Percentiles rank a stretch among this genome's conserved stretches.
phyloP scores from a whole-genome alignment of 371 early-diverging fungal species.

The Saksenaea vasiformis region DNA sequence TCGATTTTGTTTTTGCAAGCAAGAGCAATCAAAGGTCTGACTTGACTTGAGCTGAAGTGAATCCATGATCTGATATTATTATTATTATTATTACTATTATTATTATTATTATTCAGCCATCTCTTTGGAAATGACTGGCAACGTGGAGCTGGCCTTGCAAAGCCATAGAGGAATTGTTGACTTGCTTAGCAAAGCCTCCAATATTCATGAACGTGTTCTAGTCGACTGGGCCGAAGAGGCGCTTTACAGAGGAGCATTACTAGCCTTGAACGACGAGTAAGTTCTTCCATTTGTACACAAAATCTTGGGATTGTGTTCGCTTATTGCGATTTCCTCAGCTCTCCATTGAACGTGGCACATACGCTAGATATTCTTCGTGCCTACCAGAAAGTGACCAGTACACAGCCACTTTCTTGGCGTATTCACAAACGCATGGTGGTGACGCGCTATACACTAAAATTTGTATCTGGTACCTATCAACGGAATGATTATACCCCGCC shows the following conservation, averaged over 20 bases:
- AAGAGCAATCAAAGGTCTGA: slow-evolving; percentile 53
- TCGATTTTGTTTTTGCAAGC: slow-evolving; percentile 54
- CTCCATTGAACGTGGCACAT: slow-evolving; percentile 11
- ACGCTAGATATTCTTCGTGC: slow-evolving; percentile 54
- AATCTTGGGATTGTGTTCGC: slow-evolving; percentile 11
- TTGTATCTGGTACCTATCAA: slow-evolving; percentile 10
- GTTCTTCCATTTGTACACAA: too few relatives aligned
- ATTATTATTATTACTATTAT: too few relatives aligned
- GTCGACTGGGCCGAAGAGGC: slow-evolving; percentile 72
- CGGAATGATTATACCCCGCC: slow-evolving; percentile 2
- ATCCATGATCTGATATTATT: not conserved
- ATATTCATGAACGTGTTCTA: slow-evolving; percentile 47
- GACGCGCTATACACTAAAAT: slow-evolving; percentile 40
- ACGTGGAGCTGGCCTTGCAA: slow-evolving; percentile 45
- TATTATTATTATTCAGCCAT: slow-evolving; percentile 35
- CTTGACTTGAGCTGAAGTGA: not conserved
- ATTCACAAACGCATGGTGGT: slow-evolving; percentile 49
- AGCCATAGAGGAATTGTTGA: slow-evolving; percentile 52
- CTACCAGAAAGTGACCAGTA: slow-evolving; percentile 48
- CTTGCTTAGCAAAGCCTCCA: slow-evolving; percentile 37
- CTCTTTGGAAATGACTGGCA: slow-evolving; percentile 52
- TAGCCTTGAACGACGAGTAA: slow-evolving; percentile 58
- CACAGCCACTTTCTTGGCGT: slow-evolving; percentile 48
- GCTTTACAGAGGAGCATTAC: slow-evolving; percentile 63
- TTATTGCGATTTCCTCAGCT: slow-evolving; percentile 2